Evolutionary conservation across 768 basidiomycete genomes (phyloP), one percentile per base, ranked within the genome.

Genomic region (Mycena sanguinolenta): DNA sequence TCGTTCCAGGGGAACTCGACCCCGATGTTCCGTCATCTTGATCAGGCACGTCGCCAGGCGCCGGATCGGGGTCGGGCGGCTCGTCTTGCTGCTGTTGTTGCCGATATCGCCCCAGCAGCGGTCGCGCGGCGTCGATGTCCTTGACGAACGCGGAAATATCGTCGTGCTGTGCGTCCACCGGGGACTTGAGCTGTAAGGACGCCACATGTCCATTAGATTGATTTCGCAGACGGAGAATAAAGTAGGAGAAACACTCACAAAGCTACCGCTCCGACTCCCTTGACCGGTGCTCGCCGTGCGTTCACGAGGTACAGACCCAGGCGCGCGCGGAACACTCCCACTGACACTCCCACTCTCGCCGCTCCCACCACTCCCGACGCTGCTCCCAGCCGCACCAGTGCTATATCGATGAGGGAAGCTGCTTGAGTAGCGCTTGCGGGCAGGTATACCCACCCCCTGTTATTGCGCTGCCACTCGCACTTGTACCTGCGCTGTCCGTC

Each of bases 111-210:
- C 87, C 85, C 16, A 82, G 82, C 60, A 95, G 82, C 4, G 93
- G 92, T 74, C 89, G 90, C 28, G 91, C 85, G 28, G 87, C 82
- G 73, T 93, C 93, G 58, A 93, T 93, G 55, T 94, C 91, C 75
- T 91, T 90, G 49, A 95, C 91, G 74, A 94, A 95, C 16, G 86
- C 83, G 6, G 92, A 93, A 32, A 95, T 89, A 59, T 94, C 93
- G 72, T 93, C 92, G 73, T 94, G 63, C 55, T 66, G 64, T 57
- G 49, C 54, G 49, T 55, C 53, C 53, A 34, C 27, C 28, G 70
- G 4, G 1, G 63, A 39, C 38, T 70, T 73, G 17, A 60, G 38
- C 65, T 70, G 55, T 28, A 19, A 19, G 25, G 10, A 19, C 39
- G n/a, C n/a, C n/a, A n/a, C n/a, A n/a, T n/a, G n/a, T n/a, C 13